These are phyloP conservation scores for Metschnikowia aberdeeniae DNA, from an alignment of 805 yeast genomes.

Conservation along the genomic window DNA sequence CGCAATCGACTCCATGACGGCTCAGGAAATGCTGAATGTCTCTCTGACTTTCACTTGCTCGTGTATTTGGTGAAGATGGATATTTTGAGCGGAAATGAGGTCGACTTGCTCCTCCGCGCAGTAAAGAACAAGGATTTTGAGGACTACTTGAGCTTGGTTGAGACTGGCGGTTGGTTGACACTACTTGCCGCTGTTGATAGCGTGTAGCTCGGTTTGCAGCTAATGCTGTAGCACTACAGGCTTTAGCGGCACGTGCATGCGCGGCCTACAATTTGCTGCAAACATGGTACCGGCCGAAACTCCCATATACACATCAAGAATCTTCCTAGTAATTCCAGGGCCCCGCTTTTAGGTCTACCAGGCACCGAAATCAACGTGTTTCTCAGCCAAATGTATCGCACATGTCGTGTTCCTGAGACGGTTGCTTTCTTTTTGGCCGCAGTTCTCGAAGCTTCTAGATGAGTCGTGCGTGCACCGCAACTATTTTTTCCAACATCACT, in stretches of 20 bases:
- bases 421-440: neutral
- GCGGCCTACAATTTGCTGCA: too few species aligned
- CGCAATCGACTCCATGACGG: slow-evolving; percentile 45
- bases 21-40: slow-evolving; percentile 24
- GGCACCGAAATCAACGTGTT: too few species aligned
- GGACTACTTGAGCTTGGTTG: slow-evolving; percentile 49
- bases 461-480: slow-evolving; percentile 19
- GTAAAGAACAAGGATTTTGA: slow-evolving; percentile 41
- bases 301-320: too few species aligned
- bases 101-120: slow-evolving; percentile 43
- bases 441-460: slow-evolving; percentile 26
- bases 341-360: too few species aligned
- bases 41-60: slow-evolving; percentile 77
- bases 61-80: slow-evolving; percentile 53
- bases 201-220: neutral
- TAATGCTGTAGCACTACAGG: neutral
- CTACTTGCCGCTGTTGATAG: slow-evolving; percentile 50
- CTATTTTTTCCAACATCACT: slow-evolving; percentile 5
- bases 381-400: neutral
- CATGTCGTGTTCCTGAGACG: neutral
- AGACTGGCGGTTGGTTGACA: slow-evolving; percentile 81
- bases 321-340: too few species aligned
- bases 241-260: too few species aligned
- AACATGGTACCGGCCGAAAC: too few species aligned
- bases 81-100: slow-evolving; percentile 56